Evolutionary conservation across 257 asterid genomes (phyloP).

Genomic region (Plectranthus barbatus): DNA sequence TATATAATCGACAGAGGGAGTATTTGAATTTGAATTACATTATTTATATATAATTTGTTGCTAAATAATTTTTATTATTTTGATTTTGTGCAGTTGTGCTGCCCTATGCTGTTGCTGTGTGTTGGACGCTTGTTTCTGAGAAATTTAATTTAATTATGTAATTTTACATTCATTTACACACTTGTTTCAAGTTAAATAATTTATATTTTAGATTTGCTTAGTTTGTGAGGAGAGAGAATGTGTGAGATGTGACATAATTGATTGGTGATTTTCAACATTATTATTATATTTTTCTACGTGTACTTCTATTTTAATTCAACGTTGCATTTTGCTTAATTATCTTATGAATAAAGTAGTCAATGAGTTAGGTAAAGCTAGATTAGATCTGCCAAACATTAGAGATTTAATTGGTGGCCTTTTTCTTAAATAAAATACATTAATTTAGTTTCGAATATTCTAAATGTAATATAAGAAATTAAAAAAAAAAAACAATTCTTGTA

Average conservation of each 20-base stretch:
- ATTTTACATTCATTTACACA: neutral
- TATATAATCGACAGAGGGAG: too few relatives aligned
- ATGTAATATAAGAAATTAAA: too few relatives aligned
- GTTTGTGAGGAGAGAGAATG: neutral
- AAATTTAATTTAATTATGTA: slow-evolving; percentile 3
- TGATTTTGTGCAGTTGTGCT: slow-evolving; percentile 78
- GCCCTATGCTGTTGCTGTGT: slow-evolving; percentile 74
- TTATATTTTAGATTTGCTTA: neutral
- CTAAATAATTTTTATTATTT: neutral
- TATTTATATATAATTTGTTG: too few relatives aligned
- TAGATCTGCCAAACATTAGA: too few relatives aligned
- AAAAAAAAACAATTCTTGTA: too few relatives aligned
- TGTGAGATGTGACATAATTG: neutral
- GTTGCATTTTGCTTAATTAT: neutral
- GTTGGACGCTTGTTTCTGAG: slow-evolving; percentile 62
- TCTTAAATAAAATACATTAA: too few relatives aligned
- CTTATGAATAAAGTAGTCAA: neutral
- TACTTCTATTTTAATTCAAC: neutral
- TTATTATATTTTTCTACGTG: neutral
- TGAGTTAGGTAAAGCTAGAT: neutral
- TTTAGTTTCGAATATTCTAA: too few relatives aligned
- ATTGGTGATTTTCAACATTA: neutral
- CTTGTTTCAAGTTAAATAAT: neutral
- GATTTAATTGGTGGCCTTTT: too few relatives aligned
- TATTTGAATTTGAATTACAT: too few relatives aligned